These are phyloP conservation scores for Russula olivacea DNA, from an alignment of 768 basidiomycete genomes.

Conservation along the genomic window DNA sequence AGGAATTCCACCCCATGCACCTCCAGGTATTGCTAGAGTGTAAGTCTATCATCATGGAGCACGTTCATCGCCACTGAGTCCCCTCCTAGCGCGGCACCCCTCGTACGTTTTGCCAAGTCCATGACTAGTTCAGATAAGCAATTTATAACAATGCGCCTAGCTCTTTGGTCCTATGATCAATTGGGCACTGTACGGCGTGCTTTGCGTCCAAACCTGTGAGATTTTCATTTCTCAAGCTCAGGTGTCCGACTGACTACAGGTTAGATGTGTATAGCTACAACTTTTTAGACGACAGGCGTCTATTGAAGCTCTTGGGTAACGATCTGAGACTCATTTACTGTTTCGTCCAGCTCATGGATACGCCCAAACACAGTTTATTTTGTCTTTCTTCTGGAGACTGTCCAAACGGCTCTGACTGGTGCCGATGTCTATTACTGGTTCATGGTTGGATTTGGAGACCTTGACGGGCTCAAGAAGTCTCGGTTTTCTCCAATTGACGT, in stretches of 20 bases:
- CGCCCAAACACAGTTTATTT: not conserved
- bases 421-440: conserved; percentile 19
- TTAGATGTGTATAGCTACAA: conserved; percentile 17
- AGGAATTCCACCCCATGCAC: not conserved
- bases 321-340: not conserved
- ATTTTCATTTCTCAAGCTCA: too few relatives aligned
- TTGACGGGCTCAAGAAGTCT: not conserved
- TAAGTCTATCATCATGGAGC: not conserved
- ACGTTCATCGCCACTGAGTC: not conserved
- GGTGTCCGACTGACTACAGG: not conserved
- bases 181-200: conserved; percentile 9
- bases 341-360: not conserved
- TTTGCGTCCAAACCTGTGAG: conserved; percentile 11
- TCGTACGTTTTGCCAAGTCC: not conserved
- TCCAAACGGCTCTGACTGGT: conserved; percentile 12
- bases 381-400: conserved; percentile 12
- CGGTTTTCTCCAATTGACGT: conserved; percentile 8
- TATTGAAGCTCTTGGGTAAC: conserved; percentile 3
- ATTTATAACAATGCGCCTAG: not conserved
- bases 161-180: conserved; percentile 13
- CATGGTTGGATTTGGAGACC: conserved; percentile 8
- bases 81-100: conserved; percentile 5
- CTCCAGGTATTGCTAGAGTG: not conserved
- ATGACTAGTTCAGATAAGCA: not conserved
- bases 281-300: conserved; percentile 9